phyloP scores from a whole-genome alignment of 2,329 filamentous ascomycete genomes.

The Aspergillus phoenicis region DNA sequence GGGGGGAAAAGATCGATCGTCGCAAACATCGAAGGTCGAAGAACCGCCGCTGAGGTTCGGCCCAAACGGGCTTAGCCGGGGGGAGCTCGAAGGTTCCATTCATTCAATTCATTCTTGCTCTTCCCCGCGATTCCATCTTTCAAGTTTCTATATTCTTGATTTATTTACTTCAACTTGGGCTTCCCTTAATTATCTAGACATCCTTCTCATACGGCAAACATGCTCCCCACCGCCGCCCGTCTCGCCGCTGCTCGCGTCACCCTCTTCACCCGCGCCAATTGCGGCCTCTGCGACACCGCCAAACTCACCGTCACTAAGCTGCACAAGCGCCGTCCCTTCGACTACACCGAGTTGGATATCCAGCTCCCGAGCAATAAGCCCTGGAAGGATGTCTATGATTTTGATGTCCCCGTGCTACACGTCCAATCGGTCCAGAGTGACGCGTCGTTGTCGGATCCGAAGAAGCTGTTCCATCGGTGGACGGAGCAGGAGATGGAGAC shows the following conservation, averaged over 20 bases:
- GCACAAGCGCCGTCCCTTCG: conserved; percentile 55
- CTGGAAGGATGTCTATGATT: conserved; percentile 65
- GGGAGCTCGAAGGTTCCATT: conserved; percentile 47
- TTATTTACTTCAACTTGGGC: background rate
- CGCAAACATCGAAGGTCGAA: conserved; percentile 8
- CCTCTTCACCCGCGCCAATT: conserved; percentile 63
- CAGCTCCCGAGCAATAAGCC: conserved; percentile 56
- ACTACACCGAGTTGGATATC: conserved; percentile 62
- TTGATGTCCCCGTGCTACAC: conserved; percentile 66
- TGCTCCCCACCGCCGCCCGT: conserved; percentile 36
- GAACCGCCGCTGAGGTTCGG: conserved; percentile 15
- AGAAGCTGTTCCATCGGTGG: conserved; percentile 66
- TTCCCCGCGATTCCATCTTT: background rate
- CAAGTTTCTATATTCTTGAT: background rate
- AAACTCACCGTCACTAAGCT: conserved; percentile 59
- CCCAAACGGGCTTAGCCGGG: conserved; percentile 38
- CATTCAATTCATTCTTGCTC: conserved; percentile 5
- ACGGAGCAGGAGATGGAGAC: conserved; percentile 59
- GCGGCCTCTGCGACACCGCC: conserved; percentile 63
- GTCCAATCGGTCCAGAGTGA: conserved; percentile 51
- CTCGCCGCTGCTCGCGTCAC: conserved; percentile 52
- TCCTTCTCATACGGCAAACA: conserved; percentile 7
- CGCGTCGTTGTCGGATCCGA: conserved; percentile 60
- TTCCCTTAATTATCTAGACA: background rate
- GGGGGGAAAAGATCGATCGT: conserved; percentile 12